Base-by-base conservation (phyloP, 805 yeast genomes). In the Candida suzukii region DNA sequence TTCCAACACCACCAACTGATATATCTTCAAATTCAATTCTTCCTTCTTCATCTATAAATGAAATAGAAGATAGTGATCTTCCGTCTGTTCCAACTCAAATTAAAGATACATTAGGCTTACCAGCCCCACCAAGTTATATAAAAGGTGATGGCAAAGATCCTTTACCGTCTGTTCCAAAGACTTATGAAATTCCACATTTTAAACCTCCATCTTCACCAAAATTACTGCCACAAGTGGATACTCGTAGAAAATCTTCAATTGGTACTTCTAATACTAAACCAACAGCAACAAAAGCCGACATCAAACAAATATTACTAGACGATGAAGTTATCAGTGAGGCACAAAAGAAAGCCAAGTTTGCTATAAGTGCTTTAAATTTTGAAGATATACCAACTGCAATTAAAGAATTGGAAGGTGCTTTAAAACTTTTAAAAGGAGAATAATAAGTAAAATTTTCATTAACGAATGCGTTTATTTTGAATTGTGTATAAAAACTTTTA, bases 291-390 rank as follows among this genome's bases (percentile, higher is more conserved):
- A 54, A 58, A 43, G 68, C 63, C 11, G 69, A 74, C 35, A 64
- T 83, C 14, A 52, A 61, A n/a, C 53, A 64, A 16, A 73, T 83
- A 42, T 58, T 83, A 53, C 71, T 73, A 43, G 66, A 68, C 14
- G 73, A 80, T 19, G 84, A 76, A 41, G 64, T 70, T 36, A 77
- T 83, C 18, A 54, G 76, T 10, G 67, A 71, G 49, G 76, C 81
- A 1, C 91, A 83, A 52, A 82, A 78, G 50, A 73, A 71, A 45
- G 84, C 90, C 26, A 82, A 77, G 54, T 84, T 79, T 56, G 91
- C 88, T 2, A 77, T 83, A 7, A 80, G 88, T 42, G 93, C 95
- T 0, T 66, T 84, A 54, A 83, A 83, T 54, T 84, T 83, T 56
- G 91, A 84, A 46, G 95, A 84, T 51, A 61, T 75, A 28, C 70